These are phyloP conservation scores for Chlamydomonas applanata DNA, from an alignment of 139 green algal species.

Conservation along the genomic window DNA sequence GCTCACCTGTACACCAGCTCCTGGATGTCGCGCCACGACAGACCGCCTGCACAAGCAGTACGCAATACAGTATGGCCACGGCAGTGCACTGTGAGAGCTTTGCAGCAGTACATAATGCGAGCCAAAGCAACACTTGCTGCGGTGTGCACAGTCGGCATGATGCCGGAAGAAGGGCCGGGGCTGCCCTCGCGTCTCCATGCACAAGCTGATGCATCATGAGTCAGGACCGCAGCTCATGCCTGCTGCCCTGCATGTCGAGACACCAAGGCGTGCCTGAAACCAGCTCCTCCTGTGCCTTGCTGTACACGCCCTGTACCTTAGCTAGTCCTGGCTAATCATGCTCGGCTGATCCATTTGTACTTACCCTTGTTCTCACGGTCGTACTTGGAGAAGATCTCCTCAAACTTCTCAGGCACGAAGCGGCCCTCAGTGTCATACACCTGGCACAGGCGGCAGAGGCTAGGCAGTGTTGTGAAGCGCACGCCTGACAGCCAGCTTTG, in stretches of 20 bases:
- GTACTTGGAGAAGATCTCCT: constrained; percentile 58
- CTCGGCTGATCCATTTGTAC: not conserved
- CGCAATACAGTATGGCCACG: not conserved
- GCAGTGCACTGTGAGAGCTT: not conserved
- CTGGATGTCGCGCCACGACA: constrained; percentile 56
- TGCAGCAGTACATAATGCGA: not conserved
- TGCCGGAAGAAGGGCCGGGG: not conserved
- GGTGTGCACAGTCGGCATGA: not conserved
- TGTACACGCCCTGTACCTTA: too few species aligned
- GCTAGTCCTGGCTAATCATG: too few species aligned
- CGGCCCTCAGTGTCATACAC: constrained; percentile 73
- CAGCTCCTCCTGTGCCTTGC: too few species aligned
- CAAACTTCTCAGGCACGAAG: constrained; percentile 73
- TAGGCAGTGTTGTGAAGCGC: not conserved
- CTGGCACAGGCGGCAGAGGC: constrained; percentile 5
- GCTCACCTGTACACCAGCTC: constrained; percentile 45
- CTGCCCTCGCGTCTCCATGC: not conserved
- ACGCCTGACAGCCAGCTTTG: too few species aligned
- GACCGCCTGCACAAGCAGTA: constrained; percentile 23
- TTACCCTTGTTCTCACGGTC: constrained; percentile 22
- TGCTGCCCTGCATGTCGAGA: not conserved
- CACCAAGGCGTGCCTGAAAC: too few species aligned
- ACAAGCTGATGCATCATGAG: not conserved
- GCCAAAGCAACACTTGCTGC: not conserved
- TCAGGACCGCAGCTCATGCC: not conserved